Evolutionary conservation across 768 basidiomycete genomes (phyloP), one percentile per base, ranked within the genome.

Genomic region (Ramaria rubella): DNA sequence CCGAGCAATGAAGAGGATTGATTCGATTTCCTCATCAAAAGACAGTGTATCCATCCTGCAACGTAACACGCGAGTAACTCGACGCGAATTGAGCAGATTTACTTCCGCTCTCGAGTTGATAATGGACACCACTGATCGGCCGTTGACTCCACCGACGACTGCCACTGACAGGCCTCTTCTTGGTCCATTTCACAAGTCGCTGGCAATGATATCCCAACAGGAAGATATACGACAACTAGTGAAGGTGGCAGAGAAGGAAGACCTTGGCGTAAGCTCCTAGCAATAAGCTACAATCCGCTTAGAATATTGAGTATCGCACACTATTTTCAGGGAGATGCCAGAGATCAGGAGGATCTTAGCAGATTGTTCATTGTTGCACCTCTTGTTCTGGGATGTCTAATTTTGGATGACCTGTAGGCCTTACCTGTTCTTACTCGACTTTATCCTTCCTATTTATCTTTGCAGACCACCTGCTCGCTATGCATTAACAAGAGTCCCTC

Each of bases 1-100:
- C 38, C 93, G 78, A n/a, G 82, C 86, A 60, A 95, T 85, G 70
- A 90, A 94, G 34, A 96, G 75, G 63, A 94, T 81, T 45, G 90
- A 91, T 70, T 94, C 87, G 58, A 94, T 86, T 65, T 94, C 91
- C 58, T 93, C 90, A 58, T 81, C 79, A 45, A 77, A 69, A 4
- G 65, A 67, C 58, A 85, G 15, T 33, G 31, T 29, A n/a, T 51
- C 49, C 49, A 51, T 51, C 15, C 2, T 36, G 2, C 5, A 15
- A 17, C 12, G 14, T 1, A 21, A n/a, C 29, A 48, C 36, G n/a
- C 36, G 11, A 11, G 11, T 11, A 38, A 38, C 11, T 38, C n/a
- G 11, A 38, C 36, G n/a, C n/a, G n/a, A n/a, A n/a, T n/a, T n/a
- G n/a, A n/a, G n/a, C n/a, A 38, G 11, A n/a, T 51, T 51, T 51